Base-by-base conservation (phyloP, 768 basidiomycete species). In the Chalciporus sphaerocephalus region DNA sequence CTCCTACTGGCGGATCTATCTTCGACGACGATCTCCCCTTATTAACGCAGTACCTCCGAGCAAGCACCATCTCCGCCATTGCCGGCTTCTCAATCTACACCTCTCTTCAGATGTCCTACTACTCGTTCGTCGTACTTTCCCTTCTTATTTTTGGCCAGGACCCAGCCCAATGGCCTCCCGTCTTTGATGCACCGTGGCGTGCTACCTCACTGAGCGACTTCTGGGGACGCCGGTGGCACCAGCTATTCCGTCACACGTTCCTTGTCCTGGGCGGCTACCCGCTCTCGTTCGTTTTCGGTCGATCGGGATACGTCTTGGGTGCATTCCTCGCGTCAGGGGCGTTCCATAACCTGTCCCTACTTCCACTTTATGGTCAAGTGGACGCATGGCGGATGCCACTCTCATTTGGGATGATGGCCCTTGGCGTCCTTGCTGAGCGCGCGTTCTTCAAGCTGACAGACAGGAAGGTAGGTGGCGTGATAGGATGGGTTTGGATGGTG, bases 251-350 rank as follows among this genome's bases (percentile, higher is more conserved):
- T n/a, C 57, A 53, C 10, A 16, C 42, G 7, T 70, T 69, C 51
- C 33, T 66, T 32, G 27, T 52, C 15, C 39, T 64, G n/a, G 70
- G 69, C 10, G 54, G 53, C 5, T 37, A 39, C 11, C 63, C 67
- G 9, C 28, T 60, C 17, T 56, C 56, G 13, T 51, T 59, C 32
- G 36, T 80, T 9, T 57, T 75, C 18, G 81, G 82, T 4, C 70
- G 74, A 7, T 44, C 57, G 1, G 79, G 76, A 1, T 66, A 65
- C 6, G 64, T 83, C 6, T 41, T 84, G 1, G 80, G 80, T 8
- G 72, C 72, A 6, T 86, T 84, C 58, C 46, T 76, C 9, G 56
- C 74, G 6, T 85, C 83, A 1, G 81, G 69, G 6, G 37, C 80
- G 3, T 56, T 83, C 10, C 85, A 87, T 48, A 67, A 77, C 47